Percentiles rank a stretch among this genome's conserved stretches.
These are phyloP conservation scores for Ophiostoma himal-ulmi DNA, from an alignment of 2,329 filamentous ascomycete genomes.

Conservation along the genomic window DNA sequence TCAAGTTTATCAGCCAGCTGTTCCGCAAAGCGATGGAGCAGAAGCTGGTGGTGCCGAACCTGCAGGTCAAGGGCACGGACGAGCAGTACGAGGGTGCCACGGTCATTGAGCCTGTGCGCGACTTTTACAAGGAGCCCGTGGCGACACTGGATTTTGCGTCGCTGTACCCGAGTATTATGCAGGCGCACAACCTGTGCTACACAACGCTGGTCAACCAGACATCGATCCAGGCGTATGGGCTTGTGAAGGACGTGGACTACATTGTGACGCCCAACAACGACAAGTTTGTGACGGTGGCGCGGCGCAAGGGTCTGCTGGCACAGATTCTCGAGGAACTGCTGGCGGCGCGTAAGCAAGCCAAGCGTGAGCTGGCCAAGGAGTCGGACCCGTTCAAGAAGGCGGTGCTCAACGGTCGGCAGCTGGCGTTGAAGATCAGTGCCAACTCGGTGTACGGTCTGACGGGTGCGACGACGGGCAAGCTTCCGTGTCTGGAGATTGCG, in stretches of 20 bases:
- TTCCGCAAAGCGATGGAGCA: slow-evolving; percentile 93
- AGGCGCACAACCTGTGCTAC: slow-evolving; percentile 97
- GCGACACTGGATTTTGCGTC: slow-evolving; percentile 98
- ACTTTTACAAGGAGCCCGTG: slow-evolving; percentile 91
- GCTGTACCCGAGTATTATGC: slow-evolving; percentile 97
- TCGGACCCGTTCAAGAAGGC: slow-evolving; percentile 97
- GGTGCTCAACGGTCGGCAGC: slow-evolving; percentile 91
- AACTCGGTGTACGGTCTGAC: slow-evolving; percentile 98
- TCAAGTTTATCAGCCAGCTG: slow-evolving; percentile 95
- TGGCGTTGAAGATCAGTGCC: slow-evolving; percentile 92
- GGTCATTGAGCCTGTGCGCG: slow-evolving; percentile 89
- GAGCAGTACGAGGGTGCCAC: slow-evolving; percentile 97
- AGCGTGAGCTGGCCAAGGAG: slow-evolving; percentile 79
- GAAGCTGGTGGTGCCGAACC: slow-evolving; percentile 87
- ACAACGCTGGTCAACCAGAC: slow-evolving; percentile 82
- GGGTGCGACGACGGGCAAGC: slow-evolving; percentile 89
- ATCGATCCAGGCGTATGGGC: slow-evolving; percentile 65
- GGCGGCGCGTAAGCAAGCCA: slow-evolving; percentile 87
- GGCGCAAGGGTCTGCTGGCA: slow-evolving; percentile 83
- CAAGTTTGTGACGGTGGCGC: slow-evolving; percentile 80
- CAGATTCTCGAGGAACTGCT: slow-evolving; percentile 95
- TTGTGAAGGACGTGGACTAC: slow-evolving; percentile 89
- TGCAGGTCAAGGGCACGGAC: slow-evolving; percentile 62
- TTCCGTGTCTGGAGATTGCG: slow-evolving; percentile 90
- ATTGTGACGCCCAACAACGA: slow-evolving; percentile 94